A percentile compares a stretch with the other conserved stretches of the same genome.
Evolutionary conservation across 192 early-diverging fungal species (phyloP).

Genomic region (Glomus cerebriforme): DNA sequence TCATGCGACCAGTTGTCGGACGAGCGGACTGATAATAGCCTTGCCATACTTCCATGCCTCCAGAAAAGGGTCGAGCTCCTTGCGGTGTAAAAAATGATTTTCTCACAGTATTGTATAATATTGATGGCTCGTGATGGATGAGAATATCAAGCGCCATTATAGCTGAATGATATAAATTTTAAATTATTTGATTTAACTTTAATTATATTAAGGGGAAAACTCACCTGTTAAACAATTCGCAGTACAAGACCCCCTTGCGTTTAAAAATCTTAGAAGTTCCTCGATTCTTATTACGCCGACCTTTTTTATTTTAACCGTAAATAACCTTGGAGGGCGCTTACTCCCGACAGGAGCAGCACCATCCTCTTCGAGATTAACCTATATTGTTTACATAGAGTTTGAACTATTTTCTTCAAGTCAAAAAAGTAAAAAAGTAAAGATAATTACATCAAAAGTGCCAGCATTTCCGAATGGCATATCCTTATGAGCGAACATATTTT

Average conservation of each 20-base stretch:
- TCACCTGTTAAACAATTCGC: slow-evolving; percentile 40
- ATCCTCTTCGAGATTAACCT: slow-evolving; percentile 49
- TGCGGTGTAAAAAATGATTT: slow-evolving; percentile 88
- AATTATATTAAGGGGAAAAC: not conserved
- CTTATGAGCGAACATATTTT: slow-evolving; percentile 71
- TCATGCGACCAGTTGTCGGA: slow-evolving; percentile 50
- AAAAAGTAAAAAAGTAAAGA: not conserved
- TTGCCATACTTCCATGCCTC: slow-evolving; percentile 89
- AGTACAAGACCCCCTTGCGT: slow-evolving; percentile 42
- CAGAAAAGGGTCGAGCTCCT: slow-evolving; percentile 45
- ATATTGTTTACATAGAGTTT: slow-evolving; percentile 1
- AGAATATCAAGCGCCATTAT: slow-evolving; percentile 77
- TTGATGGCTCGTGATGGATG: slow-evolving; percentile 74
- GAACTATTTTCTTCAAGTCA: not conserved
- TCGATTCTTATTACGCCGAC: slow-evolving; percentile 61
- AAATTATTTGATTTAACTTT: not conserved
- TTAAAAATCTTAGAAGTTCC: slow-evolving; percentile 55
- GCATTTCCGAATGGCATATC: slow-evolving; percentile 50
- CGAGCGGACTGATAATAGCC: slow-evolving; percentile 89
- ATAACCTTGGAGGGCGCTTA: slow-evolving; percentile 51
- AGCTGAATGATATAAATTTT: slow-evolving; percentile 19
- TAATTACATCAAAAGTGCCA: slow-evolving; percentile 57
- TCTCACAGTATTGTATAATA: slow-evolving; percentile 74
- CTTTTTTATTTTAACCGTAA: slow-evolving; percentile 66
- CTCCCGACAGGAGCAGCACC: slow-evolving; percentile 9